Evolutionary conservation across 2,329 filamentous ascomycete species (phyloP).

Genomic region (Talaromyces amestolkiae): DNA sequence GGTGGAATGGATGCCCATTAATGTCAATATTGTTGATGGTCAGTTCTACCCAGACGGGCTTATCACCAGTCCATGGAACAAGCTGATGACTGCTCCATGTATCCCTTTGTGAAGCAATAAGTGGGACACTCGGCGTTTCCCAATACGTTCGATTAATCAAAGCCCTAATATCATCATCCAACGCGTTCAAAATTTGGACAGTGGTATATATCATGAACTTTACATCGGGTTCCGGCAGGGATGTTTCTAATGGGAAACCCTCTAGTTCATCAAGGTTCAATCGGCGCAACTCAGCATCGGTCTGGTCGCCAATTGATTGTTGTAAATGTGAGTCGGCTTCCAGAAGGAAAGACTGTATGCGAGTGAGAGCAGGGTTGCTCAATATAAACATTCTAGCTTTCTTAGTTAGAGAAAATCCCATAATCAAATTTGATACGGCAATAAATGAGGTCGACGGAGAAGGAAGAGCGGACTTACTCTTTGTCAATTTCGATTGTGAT

Average conservation of each 20-base stretch:
- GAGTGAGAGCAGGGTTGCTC: too few species aligned
- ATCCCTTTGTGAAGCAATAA: not conserved
- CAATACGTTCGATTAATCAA: not conserved
- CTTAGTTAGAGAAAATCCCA: too few species aligned
- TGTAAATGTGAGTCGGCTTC: not conserved
- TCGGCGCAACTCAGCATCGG: not conserved
- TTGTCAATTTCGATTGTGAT: too few species aligned
- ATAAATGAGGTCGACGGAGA: too few species aligned
- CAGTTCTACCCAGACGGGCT: not conserved
- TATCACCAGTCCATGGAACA: not conserved
- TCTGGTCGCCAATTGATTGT: not conserved
- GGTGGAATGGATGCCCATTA: not conserved
- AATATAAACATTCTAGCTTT: too few species aligned
- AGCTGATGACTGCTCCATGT: not conserved
- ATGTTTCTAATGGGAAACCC: not conserved
- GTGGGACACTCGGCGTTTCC: not conserved
- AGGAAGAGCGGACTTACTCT: too few species aligned
- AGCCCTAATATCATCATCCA: not conserved
- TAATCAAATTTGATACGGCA: too few species aligned
- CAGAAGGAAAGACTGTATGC: not conserved
- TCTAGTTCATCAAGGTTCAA: not conserved
- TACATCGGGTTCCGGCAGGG: not conserved
- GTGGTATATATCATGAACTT: not conserved
- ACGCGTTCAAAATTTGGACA: not conserved
- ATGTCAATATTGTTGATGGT: not conserved